phyloP scores from a whole-genome alignment of 2,329 filamentous ascomycete genomes.

The Penicillium sp. region DNA sequence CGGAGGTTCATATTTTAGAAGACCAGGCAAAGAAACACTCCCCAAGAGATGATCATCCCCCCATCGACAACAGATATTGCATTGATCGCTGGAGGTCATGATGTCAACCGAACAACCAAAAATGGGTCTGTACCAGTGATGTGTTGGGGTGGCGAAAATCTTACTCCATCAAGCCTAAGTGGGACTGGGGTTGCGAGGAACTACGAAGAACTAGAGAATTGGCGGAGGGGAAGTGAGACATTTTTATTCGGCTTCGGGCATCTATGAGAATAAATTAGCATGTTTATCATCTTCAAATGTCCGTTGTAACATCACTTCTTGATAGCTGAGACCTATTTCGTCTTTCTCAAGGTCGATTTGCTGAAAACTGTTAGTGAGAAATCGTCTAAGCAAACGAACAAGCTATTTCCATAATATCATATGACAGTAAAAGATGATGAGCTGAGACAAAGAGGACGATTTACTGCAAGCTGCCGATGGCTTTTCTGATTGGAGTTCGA shows the following conservation, averaged over 20 bases:
- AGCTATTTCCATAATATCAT: not conserved
- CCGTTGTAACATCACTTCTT: not conserved
- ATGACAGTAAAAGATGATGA: not conserved
- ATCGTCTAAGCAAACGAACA: not conserved
- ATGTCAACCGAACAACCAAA: conserved; percentile 5
- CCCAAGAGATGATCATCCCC: not conserved
- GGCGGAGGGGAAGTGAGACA: conserved; percentile 19
- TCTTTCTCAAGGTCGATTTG: not conserved
- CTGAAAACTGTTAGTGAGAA: not conserved
- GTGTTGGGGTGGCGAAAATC: conserved; percentile 2
- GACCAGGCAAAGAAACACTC: not conserved
- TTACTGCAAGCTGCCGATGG: not conserved
- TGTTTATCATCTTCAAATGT: not conserved
- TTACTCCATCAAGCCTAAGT: conserved; percentile 5
- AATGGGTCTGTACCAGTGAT: not conserved
- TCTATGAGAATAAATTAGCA: conserved; percentile 3
- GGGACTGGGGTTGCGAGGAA: conserved; percentile 2
- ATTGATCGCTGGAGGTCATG: not conserved
- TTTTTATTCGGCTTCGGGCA: not conserved
- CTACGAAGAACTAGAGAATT: conserved; percentile 6
- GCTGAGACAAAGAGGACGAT: not conserved
- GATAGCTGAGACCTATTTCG: not conserved
- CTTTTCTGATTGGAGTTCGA: not conserved
- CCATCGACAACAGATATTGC: not conserved
- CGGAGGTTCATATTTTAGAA: not conserved